phyloP scores from a whole-genome alignment of 2,329 filamentous ascomycete genomes.

The Raffaelea deltoideospora region DNA sequence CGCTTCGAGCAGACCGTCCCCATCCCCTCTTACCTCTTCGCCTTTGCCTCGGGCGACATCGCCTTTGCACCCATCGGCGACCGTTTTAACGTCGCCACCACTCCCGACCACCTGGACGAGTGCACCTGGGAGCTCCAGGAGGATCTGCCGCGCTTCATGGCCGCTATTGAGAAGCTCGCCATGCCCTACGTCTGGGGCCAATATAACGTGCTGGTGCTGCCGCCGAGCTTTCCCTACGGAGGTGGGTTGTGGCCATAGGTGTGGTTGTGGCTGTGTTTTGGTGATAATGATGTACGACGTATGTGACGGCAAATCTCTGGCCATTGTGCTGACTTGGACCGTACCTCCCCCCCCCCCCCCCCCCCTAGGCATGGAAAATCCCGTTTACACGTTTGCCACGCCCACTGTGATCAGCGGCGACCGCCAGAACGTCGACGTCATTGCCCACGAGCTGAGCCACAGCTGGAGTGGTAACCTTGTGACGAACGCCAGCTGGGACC shows the following conservation, averaged over 20 bases:
- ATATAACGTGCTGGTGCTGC: slow-evolving; percentile 85
- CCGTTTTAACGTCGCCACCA: slow-evolving; percentile 69
- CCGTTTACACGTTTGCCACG: slow-evolving; percentile 87
- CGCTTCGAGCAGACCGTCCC: slow-evolving; percentile 81
- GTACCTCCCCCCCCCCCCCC: too few relatives aligned
- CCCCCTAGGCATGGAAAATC: slow-evolving; percentile 67
- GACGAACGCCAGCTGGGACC: slow-evolving; percentile 66
- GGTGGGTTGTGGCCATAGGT: slow-evolving; percentile 27
- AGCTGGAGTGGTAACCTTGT: slow-evolving; percentile 85
- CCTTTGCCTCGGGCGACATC: slow-evolving; percentile 77
- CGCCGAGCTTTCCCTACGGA: slow-evolving; percentile 80
- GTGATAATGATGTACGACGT: too few relatives aligned
- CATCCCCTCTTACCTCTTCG: slow-evolving; percentile 89
- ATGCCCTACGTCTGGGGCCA: slow-evolving; percentile 89
- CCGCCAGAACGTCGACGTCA: slow-evolving; percentile 85
- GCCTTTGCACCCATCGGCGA: slow-evolving; percentile 75
- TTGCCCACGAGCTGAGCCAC: slow-evolving; percentile 68
- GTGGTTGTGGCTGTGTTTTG: too few relatives aligned
- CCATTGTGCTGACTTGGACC: too few relatives aligned
- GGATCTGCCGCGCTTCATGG: slow-evolving; percentile 84
- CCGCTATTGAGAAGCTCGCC: slow-evolving; percentile 65
- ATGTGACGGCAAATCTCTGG: too few relatives aligned
- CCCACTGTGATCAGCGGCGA: slow-evolving; percentile 88
- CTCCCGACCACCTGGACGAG: slow-evolving; percentile 69
- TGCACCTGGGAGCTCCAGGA: slow-evolving; percentile 83